A percentile compares a stretch with the other conserved stretches of the same genome.
These are phyloP conservation scores for Solanum tacnaense DNA, from an alignment of 257 asterid genomes.

Conservation along the genomic window DNA sequence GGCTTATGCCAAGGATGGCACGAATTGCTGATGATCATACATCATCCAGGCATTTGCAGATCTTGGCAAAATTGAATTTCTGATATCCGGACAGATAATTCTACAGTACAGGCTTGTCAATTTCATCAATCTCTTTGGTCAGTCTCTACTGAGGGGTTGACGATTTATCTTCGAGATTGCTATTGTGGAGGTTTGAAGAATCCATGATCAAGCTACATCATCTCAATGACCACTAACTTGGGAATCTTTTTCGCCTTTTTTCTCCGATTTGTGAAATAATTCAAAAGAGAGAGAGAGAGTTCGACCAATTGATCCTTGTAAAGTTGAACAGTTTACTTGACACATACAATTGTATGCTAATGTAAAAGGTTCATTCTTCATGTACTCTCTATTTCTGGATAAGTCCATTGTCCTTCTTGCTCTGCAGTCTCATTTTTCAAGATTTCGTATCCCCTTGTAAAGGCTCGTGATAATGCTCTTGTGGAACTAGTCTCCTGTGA, in stretches of 20 bases:
- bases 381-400: not conserved
- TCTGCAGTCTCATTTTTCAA: not conserved
- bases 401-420: not conserved
- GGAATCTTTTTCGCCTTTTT: not conserved
- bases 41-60: not conserved
- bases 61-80: not conserved
- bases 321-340: not conserved
- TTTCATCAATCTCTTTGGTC: not conserved
- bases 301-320: not conserved
- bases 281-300: not conserved
- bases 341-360: not conserved
- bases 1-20: not conserved
- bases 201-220: not conserved
- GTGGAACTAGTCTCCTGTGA: not conserved
- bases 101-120: not conserved
- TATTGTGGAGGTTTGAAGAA: not conserved
- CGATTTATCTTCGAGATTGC: not conserved
- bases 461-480: not conserved
- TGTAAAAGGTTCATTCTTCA: not conserved
- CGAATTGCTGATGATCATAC: not conserved
- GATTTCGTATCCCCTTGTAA: not conserved
- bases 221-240: not conserved
- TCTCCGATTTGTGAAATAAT: not conserved
- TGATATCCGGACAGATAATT: not conserved
- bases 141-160: not conserved